These are phyloP conservation scores for Nitzschia inconspicua DNA, from an alignment of 108 stramenopile species.

Conservation along the genomic window DNA sequence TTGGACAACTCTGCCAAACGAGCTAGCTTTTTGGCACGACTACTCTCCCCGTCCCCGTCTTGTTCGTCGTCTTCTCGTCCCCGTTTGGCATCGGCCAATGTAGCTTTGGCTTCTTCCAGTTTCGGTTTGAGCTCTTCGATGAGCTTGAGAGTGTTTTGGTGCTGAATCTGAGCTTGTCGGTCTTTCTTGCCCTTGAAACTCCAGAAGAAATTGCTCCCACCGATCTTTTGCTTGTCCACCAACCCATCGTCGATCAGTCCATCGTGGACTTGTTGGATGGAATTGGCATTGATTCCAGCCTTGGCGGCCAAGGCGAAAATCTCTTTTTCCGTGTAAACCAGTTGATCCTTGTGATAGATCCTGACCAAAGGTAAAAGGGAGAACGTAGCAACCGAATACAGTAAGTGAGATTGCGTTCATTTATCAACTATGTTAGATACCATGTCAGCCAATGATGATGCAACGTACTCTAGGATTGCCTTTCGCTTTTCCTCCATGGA, in stretches of 20 bases:
- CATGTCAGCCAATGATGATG: not conserved
- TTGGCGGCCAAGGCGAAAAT: conserved; percentile 73
- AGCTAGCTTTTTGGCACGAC: conserved; percentile 63
- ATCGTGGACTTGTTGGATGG: conserved; percentile 73
- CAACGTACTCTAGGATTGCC: conserved; percentile 49
- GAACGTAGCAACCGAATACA: not conserved
- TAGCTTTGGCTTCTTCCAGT: conserved; percentile 54
- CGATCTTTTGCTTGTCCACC: conserved; percentile 92
- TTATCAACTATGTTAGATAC: not conserved
- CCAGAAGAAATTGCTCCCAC: conserved; percentile 91
- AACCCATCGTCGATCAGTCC: conserved; percentile 79
- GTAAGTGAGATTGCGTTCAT: not conserved
- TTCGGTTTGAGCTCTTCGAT: conserved; percentile 45
- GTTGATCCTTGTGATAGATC: conserved; percentile 77
- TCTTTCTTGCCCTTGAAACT: conserved; percentile 87
- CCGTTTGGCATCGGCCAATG: conserved; percentile 80
- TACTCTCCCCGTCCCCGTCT: not conserved
- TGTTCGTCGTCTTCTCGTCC: conserved; percentile 66
- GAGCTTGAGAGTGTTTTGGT: conserved; percentile 43
- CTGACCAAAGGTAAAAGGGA: not conserved
- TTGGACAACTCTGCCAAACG: conserved; percentile 45
- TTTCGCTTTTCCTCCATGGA: conserved; percentile 84
- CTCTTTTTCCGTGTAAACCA: conserved; percentile 90
- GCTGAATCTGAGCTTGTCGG: conserved; percentile 54
- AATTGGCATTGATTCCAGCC: conserved; percentile 79